A percentile compares a stretch with the other conserved stretches of the same genome.
Conservation (phyloP, 345 rosid species). For the Excoecaria agallocha region DNA sequence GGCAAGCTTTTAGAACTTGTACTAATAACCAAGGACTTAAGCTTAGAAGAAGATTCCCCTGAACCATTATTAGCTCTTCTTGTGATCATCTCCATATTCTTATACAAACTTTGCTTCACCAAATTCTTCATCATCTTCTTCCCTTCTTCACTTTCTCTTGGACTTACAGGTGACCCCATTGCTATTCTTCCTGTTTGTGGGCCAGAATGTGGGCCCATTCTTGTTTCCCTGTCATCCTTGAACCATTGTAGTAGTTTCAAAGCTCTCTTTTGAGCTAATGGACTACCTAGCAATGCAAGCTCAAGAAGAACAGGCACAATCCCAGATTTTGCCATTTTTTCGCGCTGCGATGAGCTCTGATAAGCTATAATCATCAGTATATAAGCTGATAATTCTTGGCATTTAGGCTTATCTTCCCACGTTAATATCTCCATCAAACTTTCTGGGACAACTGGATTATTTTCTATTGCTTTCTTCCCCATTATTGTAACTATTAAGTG, state of each 20-base stretch:
- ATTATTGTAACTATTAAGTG: slow-evolving; percentile 68
- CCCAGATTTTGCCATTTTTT: slow-evolving; percentile 74
- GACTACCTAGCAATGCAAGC: slow-evolving; percentile 63
- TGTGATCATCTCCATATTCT: slow-evolving; percentile 87
- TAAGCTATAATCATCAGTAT: slow-evolving; percentile 83
- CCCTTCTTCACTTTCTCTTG: slow-evolving; percentile 55
- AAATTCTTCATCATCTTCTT: slow-evolving; percentile 71
- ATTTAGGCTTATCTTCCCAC: slow-evolving; percentile 86
- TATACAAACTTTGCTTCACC: slow-evolving; percentile 79
- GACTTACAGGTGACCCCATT: slow-evolving; percentile 58
- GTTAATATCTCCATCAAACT: slow-evolving; percentile 69
- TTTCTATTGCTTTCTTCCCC: slow-evolving; percentile 78
- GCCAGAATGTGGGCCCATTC: slow-evolving; percentile 94
- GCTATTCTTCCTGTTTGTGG: slow-evolving; percentile 61
- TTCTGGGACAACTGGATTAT: slow-evolving; percentile 48
- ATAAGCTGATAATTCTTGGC: slow-evolving; percentile 77
- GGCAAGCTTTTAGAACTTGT: slow-evolving; percentile 95
- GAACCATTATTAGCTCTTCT: slow-evolving; percentile 50
- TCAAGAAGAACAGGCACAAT: slow-evolving; percentile 75
- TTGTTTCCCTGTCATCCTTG: slow-evolving; percentile 72
- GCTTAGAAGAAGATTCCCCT: slow-evolving; percentile 35
- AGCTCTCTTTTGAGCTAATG: slow-evolving; percentile 84
- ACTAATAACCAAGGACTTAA: slow-evolving; percentile 66
- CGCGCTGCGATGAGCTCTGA: slow-evolving; percentile 64
- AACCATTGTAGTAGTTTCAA: slow-evolving; percentile 85